Evolutionary conservation across 1,139 yeast genomes (phyloP), one percentile per base, ranked within the genome.

Genomic region (Saccharomyces uvarum): DNA sequence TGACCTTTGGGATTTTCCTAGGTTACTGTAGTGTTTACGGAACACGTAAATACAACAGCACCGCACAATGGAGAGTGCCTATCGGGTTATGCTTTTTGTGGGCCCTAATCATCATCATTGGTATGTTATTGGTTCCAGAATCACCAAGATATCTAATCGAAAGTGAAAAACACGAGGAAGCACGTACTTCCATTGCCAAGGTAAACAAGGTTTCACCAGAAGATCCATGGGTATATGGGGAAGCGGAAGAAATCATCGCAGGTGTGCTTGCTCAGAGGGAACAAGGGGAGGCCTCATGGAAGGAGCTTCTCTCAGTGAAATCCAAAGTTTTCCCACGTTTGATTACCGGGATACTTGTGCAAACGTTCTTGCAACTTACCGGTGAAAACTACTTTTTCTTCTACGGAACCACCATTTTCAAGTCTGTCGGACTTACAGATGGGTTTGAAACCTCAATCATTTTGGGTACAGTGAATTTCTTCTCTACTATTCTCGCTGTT

Each of bases 131-230:
- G 60, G 75, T 83, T 71, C 88, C 89, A 29, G 90, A 85, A 66
- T 80, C 88, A 13, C 89, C 90, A 56, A 78, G 89, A 73, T 84
- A 77, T 73, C 80, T 67, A 64, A 76, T 83, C 54, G 75, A 77
- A 21, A 79, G 75, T 57, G 76, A 74, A 48, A 66, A 73, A 38
- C 69, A 76, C 57, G 77, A 70, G 27, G 61, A 73, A 48, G 88
- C 88, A 48, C 73, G 77, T 44, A 57, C 63, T 29, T 70, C 77
- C 47, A 72, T 81, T 54, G 60, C 74, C 11, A 73, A 71, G 58
- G 66, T 74, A 31, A 73, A 78, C 68, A 73, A 72, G 55, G 73
- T 74, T 53, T 75, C 77, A 32, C 60, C 44, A 3, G 75, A 71
- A 41, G 70, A 74, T 38, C 66, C 63, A 76, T 57, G 38, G 38